Evolutionary conservation across 2,329 filamentous ascomycete genomes (phyloP).

Genomic region (Diaporthe ampelina): DNA sequence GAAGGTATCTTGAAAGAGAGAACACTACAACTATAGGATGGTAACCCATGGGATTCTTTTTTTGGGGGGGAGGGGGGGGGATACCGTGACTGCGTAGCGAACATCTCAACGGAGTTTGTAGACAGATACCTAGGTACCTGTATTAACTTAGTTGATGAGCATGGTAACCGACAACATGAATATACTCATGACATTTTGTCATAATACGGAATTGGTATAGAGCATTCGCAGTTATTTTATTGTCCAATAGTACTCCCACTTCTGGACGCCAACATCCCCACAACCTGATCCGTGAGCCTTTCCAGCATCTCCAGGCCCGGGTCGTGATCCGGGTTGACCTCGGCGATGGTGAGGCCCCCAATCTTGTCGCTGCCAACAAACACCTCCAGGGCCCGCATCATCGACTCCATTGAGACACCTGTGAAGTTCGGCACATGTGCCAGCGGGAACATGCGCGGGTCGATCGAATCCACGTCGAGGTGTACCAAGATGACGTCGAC

Average conservation of each 20-base stretch:
- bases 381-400: conserved; percentile 15
- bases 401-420: conserved; percentile 16
- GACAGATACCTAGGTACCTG: too few species aligned
- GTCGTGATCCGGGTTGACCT: conserved; percentile 18
- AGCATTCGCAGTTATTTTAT: background rate
- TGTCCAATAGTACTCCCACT: background rate
- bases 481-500: conserved; percentile 26
- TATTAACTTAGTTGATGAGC: too few species aligned
- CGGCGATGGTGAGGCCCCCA: conserved; percentile 4
- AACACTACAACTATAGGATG: too few species aligned
- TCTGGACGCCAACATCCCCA: background rate
- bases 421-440: conserved; percentile 26
- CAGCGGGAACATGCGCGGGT: conserved; percentile 19
- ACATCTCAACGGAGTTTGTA: too few species aligned
- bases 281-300: background rate
- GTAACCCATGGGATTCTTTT: too few species aligned
- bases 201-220: conserved; percentile 45
- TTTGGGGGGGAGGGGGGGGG: too few species aligned
- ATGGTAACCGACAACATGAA: too few species aligned
- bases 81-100: too few species aligned
- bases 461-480: conserved; percentile 15
- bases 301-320: background rate
- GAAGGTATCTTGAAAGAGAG: too few species aligned
- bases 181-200: too few species aligned
- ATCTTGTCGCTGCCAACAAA: conserved; percentile 9